A percentile compares a stretch with the other conserved stretches of the same genome.
Conservation (phyloP, 306 rosid genomes). For the Ziziphus jujuba region DNA sequence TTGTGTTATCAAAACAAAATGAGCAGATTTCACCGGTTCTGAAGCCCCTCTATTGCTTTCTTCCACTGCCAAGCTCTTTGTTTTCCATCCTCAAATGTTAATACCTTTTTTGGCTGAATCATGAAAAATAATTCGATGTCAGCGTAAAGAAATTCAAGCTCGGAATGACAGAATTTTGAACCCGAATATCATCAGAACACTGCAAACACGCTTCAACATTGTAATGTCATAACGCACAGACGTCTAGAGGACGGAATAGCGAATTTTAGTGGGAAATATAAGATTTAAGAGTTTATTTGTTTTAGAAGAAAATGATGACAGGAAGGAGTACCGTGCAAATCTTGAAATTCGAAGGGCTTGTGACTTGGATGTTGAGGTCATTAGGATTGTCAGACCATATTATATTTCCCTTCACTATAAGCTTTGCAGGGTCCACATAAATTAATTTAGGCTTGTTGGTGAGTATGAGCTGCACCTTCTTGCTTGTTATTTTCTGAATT, state of each 20-base stretch:
- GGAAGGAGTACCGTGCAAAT: conserved; percentile 72
- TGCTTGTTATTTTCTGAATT: conserved; percentile 81
- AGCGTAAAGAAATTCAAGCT: not conserved
- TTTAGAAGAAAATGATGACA: not conserved
- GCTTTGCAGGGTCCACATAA: conserved; percentile 91
- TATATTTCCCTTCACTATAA: conserved; percentile 83
- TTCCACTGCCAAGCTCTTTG: conserved; percentile 96
- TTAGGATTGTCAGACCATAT: conserved; percentile 92
- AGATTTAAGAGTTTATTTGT: not conserved
- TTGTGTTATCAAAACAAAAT: conserved; percentile 32
- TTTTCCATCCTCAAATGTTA: conserved; percentile 86
- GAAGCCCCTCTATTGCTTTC: conserved; percentile 97
- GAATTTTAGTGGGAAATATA: not conserved
- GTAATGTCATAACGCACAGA: too few species aligned
- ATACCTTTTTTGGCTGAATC: conserved; percentile 89
- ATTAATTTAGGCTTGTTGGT: conserved; percentile 96
- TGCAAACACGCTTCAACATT: too few species aligned
- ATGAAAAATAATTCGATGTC: conserved; percentile 5
- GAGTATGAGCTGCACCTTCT: conserved; percentile 98
- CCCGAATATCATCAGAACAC: too few species aligned
- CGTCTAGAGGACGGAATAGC: too few species aligned
- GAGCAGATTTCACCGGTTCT: conserved; percentile 65
- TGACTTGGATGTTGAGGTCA: conserved; percentile 89
- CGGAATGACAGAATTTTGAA: not conserved
- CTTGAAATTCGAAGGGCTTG: conserved; percentile 82